Conservation (phyloP, 1,284 basidiomycete genomes). For the Papiliotrema fonsecae region DNA sequence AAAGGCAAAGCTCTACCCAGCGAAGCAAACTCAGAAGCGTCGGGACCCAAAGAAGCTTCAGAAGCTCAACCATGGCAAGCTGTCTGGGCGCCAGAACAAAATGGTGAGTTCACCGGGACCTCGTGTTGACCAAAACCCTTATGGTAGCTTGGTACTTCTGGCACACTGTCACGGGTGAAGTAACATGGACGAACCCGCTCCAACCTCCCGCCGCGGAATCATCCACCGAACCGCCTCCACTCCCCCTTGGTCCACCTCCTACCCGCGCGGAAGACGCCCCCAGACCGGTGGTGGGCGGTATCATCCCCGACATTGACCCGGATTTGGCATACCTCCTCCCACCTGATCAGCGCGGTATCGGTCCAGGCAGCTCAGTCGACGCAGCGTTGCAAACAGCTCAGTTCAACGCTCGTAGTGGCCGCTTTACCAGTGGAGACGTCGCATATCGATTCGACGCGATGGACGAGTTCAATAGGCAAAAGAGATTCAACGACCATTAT, state of each 20-base stretch:
- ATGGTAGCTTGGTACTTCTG: conserved; percentile 73
- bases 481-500: conserved; percentile 81
- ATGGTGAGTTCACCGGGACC: conserved; percentile 41
- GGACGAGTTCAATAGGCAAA: conserved; percentile 74
- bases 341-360: conserved; percentile 52
- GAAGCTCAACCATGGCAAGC: conserved; percentile 63
- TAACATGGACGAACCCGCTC: conserved; percentile 84
- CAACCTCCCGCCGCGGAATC: conserved; percentile 11
- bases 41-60: conserved; percentile 22
- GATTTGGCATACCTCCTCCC: conserved; percentile 76
- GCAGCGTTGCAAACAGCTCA: conserved; percentile 55
- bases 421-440: conserved; percentile 57
- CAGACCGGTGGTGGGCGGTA: conserved; percentile 1
- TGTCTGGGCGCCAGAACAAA: conserved; percentile 72
- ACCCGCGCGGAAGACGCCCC: conserved; percentile 13
- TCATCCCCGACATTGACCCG: conserved; percentile 67
- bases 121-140: neutral
- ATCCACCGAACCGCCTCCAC: conserved; percentile 17
- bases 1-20: conserved; percentile 13
- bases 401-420: conserved; percentile 79
- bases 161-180: conserved; percentile 71
- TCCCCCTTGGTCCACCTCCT: conserved; percentile 26
- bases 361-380: conserved; percentile 45
- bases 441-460: conserved; percentile 62
- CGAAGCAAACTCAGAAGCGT: conserved; percentile 4